Conservation (phyloP, 208 protist genomes). For the Porcisia deanei region DNA sequence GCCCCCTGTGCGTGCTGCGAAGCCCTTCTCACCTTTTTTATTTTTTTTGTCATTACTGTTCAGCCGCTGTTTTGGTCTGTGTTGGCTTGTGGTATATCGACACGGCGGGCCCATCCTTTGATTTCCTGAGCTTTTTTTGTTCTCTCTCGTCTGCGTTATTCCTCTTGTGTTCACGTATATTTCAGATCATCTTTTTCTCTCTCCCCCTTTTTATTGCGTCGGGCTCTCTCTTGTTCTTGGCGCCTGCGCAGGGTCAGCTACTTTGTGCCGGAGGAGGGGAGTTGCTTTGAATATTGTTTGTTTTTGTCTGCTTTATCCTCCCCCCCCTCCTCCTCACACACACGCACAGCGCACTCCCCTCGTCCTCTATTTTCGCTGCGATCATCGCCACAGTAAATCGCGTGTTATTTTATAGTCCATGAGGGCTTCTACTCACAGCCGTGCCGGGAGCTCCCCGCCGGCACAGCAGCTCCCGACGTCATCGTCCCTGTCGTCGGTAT, state of each 20-base stretch:
- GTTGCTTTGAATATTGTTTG: not conserved
- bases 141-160: not conserved
- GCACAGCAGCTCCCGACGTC: not conserved
- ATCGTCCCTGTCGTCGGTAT: constrained; percentile 8
- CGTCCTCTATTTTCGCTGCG: not conserved
- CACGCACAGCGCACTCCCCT: too few species aligned
- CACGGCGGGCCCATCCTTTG: not conserved
- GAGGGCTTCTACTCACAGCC: constrained; percentile 10
- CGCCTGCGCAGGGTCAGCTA: not conserved
- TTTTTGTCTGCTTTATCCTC: too few species aligned
- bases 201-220: not conserved
- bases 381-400: not conserved
- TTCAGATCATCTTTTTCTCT: not conserved
- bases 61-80: not conserved
- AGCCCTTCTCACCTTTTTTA: not conserved
- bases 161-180: not conserved
- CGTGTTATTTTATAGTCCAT: not conserved
- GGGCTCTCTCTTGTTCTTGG: not conserved
- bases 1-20: not conserved
- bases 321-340: too few species aligned
- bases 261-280: too few species aligned
- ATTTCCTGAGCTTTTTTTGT: not conserved
- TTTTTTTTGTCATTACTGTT: not conserved
- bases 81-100: not conserved
- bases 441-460: not conserved